These are phyloP conservation scores for Colletotrichum lini DNA, from an alignment of 2,329 filamentous ascomycete species.

Conservation along the genomic window DNA sequence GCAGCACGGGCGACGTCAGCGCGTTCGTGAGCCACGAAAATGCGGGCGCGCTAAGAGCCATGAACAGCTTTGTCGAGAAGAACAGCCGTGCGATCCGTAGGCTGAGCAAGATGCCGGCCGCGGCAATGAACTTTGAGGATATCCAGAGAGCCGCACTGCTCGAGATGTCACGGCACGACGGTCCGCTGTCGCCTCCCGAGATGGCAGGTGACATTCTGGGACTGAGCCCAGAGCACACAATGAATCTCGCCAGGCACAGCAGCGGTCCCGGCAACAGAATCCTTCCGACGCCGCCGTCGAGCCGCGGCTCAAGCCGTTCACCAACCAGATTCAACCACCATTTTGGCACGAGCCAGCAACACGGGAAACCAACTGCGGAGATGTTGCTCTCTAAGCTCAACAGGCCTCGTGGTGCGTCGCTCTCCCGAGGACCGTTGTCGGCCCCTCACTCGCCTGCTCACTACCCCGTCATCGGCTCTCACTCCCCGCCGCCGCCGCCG, in stretches of 20 bases:
- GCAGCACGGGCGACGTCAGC: slow-evolving; percentile 51
- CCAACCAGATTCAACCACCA: slow-evolving; percentile 43
- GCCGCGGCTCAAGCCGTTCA: slow-evolving; percentile 50
- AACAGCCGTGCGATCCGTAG: slow-evolving; percentile 60
- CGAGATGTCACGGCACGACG: slow-evolving; percentile 38
- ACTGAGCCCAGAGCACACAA: not conserved
- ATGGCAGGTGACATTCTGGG: slow-evolving; percentile 13
- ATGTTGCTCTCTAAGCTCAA: slow-evolving; percentile 40
- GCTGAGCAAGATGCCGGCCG: slow-evolving; percentile 56
- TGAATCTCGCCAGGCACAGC: slow-evolving; percentile 23
- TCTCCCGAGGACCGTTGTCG: slow-evolving; percentile 7
- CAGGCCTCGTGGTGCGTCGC: slow-evolving; percentile 20
- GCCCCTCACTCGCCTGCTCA: slow-evolving; percentile 9
- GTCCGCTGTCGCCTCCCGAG: slow-evolving; percentile 24
- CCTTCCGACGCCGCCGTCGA: slow-evolving; percentile 51
- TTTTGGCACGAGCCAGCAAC: not conserved
- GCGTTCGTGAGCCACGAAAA: slow-evolving; percentile 59
- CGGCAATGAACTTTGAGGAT: slow-evolving; percentile 51
- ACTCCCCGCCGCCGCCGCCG: slow-evolving; percentile 49
- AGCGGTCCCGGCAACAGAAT: slow-evolving; percentile 19
- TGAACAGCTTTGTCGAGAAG: slow-evolving; percentile 60
- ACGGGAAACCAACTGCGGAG: slow-evolving; percentile 37
- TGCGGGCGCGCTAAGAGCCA: slow-evolving; percentile 58
- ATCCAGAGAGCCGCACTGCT: slow-evolving; percentile 46
- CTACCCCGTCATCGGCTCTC: slow-evolving; percentile 42